Percentiles rank a stretch among this genome's conserved stretches.
These are phyloP conservation scores for Mycena haematopus DNA, from an alignment of 768 basidiomycete species.

Conservation along the genomic window DNA sequence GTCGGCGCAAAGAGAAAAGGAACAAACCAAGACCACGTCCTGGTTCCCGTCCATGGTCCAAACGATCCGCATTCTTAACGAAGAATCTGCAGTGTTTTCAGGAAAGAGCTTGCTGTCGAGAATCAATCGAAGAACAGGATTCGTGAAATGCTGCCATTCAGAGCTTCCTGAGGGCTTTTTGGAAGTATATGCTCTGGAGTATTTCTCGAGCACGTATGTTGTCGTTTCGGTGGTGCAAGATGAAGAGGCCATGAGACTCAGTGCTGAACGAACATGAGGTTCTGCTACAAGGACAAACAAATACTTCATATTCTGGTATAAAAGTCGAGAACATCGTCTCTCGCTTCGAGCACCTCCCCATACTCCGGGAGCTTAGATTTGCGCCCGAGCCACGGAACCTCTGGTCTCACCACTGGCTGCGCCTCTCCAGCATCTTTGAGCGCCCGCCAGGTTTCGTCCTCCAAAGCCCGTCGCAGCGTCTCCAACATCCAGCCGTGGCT, in stretches of 20 bases:
- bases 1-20: not conserved
- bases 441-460: too few relatives aligned
- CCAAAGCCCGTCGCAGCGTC: too few relatives aligned
- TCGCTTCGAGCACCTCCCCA: too few relatives aligned
- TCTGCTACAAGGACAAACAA: too few relatives aligned
- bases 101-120: slow-evolving; percentile 64
- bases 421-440: too few relatives aligned
- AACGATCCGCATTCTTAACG: slow-evolving; percentile 61
- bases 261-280: not conserved
- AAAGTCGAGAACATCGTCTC: too few relatives aligned
- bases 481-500: too few relatives aligned
- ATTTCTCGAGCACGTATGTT: slow-evolving; percentile 29
- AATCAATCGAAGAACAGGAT: slow-evolving; percentile 67
- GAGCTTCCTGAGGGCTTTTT: slow-evolving; percentile 14
- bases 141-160: slow-evolving; percentile 83
- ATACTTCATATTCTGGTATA: too few relatives aligned
- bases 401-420: too few relatives aligned
- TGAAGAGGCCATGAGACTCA: slow-evolving; percentile 3
- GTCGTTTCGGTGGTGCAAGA: slow-evolving; percentile 29
- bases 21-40: slow-evolving; percentile 66
- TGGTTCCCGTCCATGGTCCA: slow-evolving; percentile 63
- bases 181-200: slow-evolving; percentile 23
- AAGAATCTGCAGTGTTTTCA: slow-evolving; percentile 59
- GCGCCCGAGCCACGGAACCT: too few relatives aligned
- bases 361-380: too few relatives aligned